Conservation (phyloP, 73 alveolate species). For the Urostyla sp. region DNA sequence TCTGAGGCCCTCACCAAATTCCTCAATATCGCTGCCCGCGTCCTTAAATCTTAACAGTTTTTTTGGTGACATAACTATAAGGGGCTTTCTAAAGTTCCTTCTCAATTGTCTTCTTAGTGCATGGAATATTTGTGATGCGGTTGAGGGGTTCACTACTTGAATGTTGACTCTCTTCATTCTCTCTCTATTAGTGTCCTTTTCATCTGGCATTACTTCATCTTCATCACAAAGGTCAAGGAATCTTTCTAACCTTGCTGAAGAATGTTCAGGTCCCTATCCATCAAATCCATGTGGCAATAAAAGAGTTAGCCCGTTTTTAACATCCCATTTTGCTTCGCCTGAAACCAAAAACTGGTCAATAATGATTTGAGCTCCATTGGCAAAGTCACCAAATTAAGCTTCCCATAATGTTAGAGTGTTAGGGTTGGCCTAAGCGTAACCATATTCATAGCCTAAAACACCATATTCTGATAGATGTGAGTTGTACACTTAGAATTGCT, state of each 20-base stretch:
- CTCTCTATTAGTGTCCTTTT: slow-evolving; percentile 37
- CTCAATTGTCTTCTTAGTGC: slow-evolving; percentile 92
- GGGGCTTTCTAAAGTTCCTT: slow-evolving; percentile 94
- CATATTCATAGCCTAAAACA: slow-evolving; percentile 89
- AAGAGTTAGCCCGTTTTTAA: slow-evolving; percentile 83
- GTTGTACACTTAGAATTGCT: slow-evolving; percentile 63
- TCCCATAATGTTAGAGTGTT: slow-evolving; percentile 92
- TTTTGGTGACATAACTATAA: slow-evolving; percentile 89
- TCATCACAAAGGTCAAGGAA: slow-evolving; percentile 81
- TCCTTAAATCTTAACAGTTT: slow-evolving; percentile 81
- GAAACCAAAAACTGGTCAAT: slow-evolving; percentile 87
- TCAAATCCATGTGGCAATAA: slow-evolving; percentile 97
- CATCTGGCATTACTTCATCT: slow-evolving; percentile 72
- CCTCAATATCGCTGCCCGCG: slow-evolving; percentile 71
- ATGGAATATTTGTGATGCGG: slow-evolving; percentile 97
- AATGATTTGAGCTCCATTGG: slow-evolving; percentile 86
- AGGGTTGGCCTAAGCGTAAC: slow-evolving; percentile 88
- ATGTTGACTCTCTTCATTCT: slow-evolving; percentile 43
- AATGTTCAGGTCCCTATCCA: slow-evolving; percentile 98
- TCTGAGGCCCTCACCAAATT: slow-evolving; percentile 69
- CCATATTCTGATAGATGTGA: slow-evolving; percentile 71
- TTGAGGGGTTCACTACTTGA: slow-evolving; percentile 87
- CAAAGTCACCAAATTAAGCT: slow-evolving; percentile 93
- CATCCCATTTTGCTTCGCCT: slow-evolving; percentile 96
- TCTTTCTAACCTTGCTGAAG: slow-evolving; percentile 94